A percentile compares a stretch with the other conserved stretches of the same genome.
Evolutionary conservation across 306 rosid species (phyloP).

Genomic region (Begonia fuchsioides): DNA sequence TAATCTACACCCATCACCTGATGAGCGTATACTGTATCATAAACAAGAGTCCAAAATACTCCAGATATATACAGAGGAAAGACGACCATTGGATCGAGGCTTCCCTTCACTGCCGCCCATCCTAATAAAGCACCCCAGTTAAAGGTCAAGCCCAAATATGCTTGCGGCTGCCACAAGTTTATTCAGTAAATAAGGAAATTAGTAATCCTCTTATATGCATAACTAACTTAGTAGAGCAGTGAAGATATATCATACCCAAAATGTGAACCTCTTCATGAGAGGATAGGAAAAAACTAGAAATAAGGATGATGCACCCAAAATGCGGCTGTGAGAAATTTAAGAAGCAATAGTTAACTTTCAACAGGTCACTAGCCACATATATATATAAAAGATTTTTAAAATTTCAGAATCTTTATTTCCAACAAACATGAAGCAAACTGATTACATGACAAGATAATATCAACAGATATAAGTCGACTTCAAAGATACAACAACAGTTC

Average conservation of each 20-base stretch:
- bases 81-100: slow-evolving; percentile 62
- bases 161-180: slow-evolving; percentile 68
- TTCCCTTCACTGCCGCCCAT: slow-evolving; percentile 80
- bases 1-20: slow-evolving; percentile 36
- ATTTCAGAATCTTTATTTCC: slow-evolving; percentile 5
- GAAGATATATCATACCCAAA: slow-evolving; percentile 37
- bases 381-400: too few relatives aligned
- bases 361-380: too few relatives aligned
- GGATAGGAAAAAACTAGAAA: slow-evolving; percentile 87
- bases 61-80: slow-evolving; percentile 78
- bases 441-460: too few relatives aligned
- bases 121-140: slow-evolving; percentile 96
- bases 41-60: slow-evolving; percentile 86
- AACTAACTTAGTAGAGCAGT: neutral
- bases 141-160: slow-evolving; percentile 76
- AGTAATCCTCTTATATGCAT: neutral
- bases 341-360: slow-evolving; percentile 1
- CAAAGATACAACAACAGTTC: too few relatives aligned
- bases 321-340: slow-evolving; percentile 32
- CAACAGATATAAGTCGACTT: too few relatives aligned
- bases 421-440: neutral
- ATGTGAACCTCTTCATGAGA: slow-evolving; percentile 87
- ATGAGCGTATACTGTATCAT: slow-evolving; percentile 91
- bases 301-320: slow-evolving; percentile 85
- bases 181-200: neutral